Percentiles rank a stretch among this genome's conserved stretches.
phyloP scores from a whole-genome alignment of 106 monocot species.

The Dioscorea zingiberensis region DNA sequence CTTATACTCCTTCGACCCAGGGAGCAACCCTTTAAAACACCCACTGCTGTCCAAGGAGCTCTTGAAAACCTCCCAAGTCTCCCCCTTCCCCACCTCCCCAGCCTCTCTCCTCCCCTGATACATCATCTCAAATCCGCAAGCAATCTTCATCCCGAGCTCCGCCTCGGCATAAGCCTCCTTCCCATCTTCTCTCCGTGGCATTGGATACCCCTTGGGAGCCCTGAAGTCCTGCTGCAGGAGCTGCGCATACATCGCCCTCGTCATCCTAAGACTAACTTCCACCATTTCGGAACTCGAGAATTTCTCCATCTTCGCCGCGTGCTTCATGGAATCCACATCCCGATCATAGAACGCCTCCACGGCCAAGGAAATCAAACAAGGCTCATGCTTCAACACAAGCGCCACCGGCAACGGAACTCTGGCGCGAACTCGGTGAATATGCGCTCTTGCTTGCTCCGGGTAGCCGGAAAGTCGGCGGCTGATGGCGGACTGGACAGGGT shows the following conservation, averaged over 20 bases:
- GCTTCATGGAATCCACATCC: slow-evolving; percentile 88
- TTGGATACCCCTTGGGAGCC: slow-evolving; percentile 71
- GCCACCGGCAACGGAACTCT: slow-evolving; percentile 77
- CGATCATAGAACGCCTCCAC: slow-evolving; percentile 89
- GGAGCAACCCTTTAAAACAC: slow-evolving; percentile 71
- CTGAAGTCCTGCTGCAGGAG: slow-evolving; percentile 83
- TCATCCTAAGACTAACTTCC: slow-evolving; percentile 53
- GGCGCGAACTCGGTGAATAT: slow-evolving; percentile 57
- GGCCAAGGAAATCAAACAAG: slow-evolving; percentile 69
- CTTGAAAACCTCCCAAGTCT: slow-evolving; percentile 69
- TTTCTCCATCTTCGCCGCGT: slow-evolving; percentile 75
- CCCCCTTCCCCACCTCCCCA: slow-evolving; percentile 60
- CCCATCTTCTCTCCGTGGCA: slow-evolving; percentile 64
- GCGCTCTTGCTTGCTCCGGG: slow-evolving; percentile 54
- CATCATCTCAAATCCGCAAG: slow-evolving; percentile 99
- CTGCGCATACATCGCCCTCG: slow-evolving; percentile 93
- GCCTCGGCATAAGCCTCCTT: slow-evolving; percentile 46
- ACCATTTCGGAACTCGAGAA: slow-evolving; percentile 61
- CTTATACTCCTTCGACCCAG: slow-evolving; percentile 82
- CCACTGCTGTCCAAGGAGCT: slow-evolving; percentile 67
- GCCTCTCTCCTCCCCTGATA: slow-evolving; percentile 68
- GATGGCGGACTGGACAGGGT: slow-evolving; percentile 39
- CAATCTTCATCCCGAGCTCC: slow-evolving; percentile 93
- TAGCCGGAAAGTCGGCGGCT: slow-evolving; percentile 31
- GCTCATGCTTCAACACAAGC: slow-evolving; percentile 76